Percentiles rank a stretch among this genome's conserved stretches.
phyloP scores from a whole-genome alignment of 2,329 filamentous ascomycete genomes.

The Xylariales sp. region DNA sequence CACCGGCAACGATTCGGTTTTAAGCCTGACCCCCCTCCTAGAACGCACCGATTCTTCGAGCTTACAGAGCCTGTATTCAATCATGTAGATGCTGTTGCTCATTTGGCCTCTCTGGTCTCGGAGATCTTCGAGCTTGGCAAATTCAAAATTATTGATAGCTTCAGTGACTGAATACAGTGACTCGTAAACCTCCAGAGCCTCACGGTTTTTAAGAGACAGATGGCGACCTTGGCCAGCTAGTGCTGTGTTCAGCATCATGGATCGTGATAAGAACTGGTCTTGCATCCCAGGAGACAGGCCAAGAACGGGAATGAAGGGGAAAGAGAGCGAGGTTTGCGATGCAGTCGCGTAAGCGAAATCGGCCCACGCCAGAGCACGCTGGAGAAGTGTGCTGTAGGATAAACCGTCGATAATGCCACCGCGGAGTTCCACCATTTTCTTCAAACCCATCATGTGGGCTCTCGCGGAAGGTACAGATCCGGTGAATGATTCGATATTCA shows the following conservation, averaged over 20 bases:
- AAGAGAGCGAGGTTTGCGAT: slow-evolving; percentile 20
- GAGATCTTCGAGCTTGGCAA: slow-evolving; percentile 21
- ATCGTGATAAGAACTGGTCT: slow-evolving; percentile 21
- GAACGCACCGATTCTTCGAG: slow-evolving; percentile 18
- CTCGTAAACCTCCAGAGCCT: slow-evolving; percentile 23
- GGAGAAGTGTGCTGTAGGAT: slow-evolving; percentile 23
- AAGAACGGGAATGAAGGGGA: slow-evolving; percentile 24
- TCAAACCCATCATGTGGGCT: slow-evolving; percentile 26
- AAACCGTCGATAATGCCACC: slow-evolving; percentile 25
- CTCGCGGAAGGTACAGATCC: slow-evolving; percentile 23
- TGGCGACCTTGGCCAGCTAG: no score
- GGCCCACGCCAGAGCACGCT: slow-evolving; percentile 27
- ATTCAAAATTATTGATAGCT: slow-evolving; percentile 26
- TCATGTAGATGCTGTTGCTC: slow-evolving; percentile 26
- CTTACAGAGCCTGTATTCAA: slow-evolving; percentile 25
- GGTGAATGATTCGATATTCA: slow-evolving; percentile 26
- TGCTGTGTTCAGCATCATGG: slow-evolving; percentile 14
- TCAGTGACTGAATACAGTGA: slow-evolving; percentile 22
- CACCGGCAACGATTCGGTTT: slow-evolving; percentile 11
- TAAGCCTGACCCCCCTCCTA: slow-evolving; percentile 5
- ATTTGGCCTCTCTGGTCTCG: slow-evolving; percentile 21
- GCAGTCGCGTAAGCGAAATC: slow-evolving; percentile 28
- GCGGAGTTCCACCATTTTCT: slow-evolving; percentile 25
- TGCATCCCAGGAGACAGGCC: slow-evolving; percentile 21
- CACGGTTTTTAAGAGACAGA: slow-evolving; percentile 19